Percentiles rank a stretch among this genome's conserved stretches.
phyloP scores from a whole-genome alignment of 495 filamentous ascomycete genomes.

The Hypoxylon lenormandii region DNA sequence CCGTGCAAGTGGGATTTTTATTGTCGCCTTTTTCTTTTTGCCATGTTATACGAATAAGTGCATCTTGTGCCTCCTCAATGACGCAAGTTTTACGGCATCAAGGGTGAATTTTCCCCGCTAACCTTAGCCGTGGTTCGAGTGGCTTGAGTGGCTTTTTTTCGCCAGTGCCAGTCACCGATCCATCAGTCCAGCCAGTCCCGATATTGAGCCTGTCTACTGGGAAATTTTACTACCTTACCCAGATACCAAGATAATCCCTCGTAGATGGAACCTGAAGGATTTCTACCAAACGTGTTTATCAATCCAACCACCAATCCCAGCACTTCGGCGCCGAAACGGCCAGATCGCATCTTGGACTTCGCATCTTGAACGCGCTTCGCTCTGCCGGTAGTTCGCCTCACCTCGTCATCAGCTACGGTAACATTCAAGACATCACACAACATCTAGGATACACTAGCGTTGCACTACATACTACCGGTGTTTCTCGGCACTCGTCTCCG shows the following conservation, averaged over 20 bases:
- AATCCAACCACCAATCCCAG: neutral
- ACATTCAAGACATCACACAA: constrained; percentile 35
- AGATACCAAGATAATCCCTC: too few species aligned
- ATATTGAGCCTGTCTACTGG: too few species aligned
- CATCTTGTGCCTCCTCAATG: constrained; percentile 14
- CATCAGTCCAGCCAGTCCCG: too few species aligned
- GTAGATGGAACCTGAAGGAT: too few species aligned
- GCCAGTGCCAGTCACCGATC: constrained; percentile 18
- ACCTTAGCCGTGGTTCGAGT: constrained; percentile 5
- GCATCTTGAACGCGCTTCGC: constrained; percentile 19
- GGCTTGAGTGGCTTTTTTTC: too few species aligned
- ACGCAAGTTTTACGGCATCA: constrained; percentile 46
- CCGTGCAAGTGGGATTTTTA: constrained; percentile 5
- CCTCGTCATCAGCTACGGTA: constrained; percentile 32
- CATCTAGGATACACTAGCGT: constrained; percentile 41
- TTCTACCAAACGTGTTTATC: too few species aligned
- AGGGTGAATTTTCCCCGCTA: constrained; percentile 15
- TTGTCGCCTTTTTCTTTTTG: constrained; percentile 11
- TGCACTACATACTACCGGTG: constrained; percentile 42
- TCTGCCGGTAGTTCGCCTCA: constrained; percentile 42
- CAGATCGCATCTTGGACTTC: constrained; percentile 14
- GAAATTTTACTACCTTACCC: too few species aligned
- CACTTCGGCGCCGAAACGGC: constrained; percentile 19
- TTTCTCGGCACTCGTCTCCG: constrained; percentile 43
- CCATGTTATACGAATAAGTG: neutral